Evolutionary conservation across 441 rosid genomes (phyloP).

Genomic region (Jatropha multifida): DNA sequence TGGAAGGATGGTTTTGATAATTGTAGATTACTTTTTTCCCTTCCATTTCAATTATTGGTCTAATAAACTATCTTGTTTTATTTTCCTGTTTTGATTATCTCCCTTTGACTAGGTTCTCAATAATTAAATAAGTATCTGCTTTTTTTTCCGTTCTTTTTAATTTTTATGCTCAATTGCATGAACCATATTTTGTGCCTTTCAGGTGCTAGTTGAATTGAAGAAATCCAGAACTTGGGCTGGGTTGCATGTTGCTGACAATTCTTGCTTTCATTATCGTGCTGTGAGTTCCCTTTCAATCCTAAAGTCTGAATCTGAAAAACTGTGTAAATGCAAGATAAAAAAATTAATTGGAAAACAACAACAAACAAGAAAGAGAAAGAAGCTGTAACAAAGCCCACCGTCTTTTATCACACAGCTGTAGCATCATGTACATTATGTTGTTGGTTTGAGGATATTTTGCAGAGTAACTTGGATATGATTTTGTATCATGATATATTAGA

Average conservation of each 20-base stretch:
- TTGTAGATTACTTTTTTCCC: not conserved
- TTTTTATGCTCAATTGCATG: constrained; percentile 6
- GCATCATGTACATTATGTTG: not conserved
- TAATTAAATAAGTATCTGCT: not conserved
- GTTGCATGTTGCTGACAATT: constrained; percentile 81
- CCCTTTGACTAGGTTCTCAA: not conserved
- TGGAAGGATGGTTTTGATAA: not conserved
- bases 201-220: constrained; percentile 73
- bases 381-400: not conserved
- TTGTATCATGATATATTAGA: not conserved
- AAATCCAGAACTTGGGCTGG: constrained; percentile 75
- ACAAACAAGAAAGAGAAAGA: not conserved
- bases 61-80: constrained; percentile 16
- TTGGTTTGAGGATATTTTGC: not conserved
- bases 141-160: constrained; percentile 11
- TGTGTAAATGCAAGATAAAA: not conserved
- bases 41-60: not conserved
- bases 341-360: not conserved
- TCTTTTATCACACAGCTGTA: not conserved
- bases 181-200: constrained; percentile 22
- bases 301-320: constrained; percentile 9
- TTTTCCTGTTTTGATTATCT: constrained; percentile 15
- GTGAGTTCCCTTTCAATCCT: constrained; percentile 44
- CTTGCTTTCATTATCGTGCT: constrained; percentile 86
- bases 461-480: not conserved